These are phyloP conservation scores for Excoecaria cochinchinensis DNA, from an alignment of 345 rosid genomes.

Conservation along the genomic window DNA sequence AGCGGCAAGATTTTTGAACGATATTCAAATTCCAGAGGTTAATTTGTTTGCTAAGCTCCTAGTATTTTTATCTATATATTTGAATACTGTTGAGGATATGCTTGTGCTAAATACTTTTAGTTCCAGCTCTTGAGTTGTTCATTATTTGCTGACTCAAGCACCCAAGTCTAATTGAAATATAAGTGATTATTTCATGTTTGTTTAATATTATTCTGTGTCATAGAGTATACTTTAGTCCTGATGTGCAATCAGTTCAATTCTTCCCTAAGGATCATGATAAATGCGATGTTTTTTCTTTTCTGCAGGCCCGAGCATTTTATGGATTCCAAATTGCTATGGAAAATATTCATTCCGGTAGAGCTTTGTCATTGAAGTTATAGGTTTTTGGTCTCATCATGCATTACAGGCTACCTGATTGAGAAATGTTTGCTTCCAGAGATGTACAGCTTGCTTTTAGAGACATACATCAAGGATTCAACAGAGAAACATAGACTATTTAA, in stretches of 20 bases:
- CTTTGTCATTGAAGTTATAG: slow-evolving; percentile 15
- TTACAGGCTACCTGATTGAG: slow-evolving; percentile 15
- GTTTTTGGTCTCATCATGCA: not conserved
- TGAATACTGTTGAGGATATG: not conserved
- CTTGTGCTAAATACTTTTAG: not conserved
- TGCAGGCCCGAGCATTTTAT: slow-evolving; percentile 84
- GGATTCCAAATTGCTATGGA: slow-evolving; percentile 96
- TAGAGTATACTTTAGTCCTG: not conserved
- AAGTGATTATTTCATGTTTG: not conserved
- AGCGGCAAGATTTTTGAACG: slow-evolving; percentile 84
- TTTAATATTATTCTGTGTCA: not conserved
- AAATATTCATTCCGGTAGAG: slow-evolving; percentile 88
- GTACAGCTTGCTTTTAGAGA: slow-evolving; percentile 94
- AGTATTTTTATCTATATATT: not conserved
- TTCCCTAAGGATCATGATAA: slow-evolving; percentile 28
- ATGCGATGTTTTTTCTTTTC: slow-evolving; percentile 21
- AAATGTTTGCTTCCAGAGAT: slow-evolving; percentile 48
- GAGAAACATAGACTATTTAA: slow-evolving; percentile 85
- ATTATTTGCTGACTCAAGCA: not conserved
- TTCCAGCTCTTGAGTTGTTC: not conserved
- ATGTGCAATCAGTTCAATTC: not conserved
- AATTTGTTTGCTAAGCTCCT: slow-evolving; percentile 3
- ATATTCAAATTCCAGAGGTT: slow-evolving; percentile 88
- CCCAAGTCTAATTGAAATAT: not conserved
- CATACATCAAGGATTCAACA: slow-evolving; percentile 71